Conservation (phyloP, 2,329 filamentous ascomycete species). For the Cadophora malorum region DNA sequence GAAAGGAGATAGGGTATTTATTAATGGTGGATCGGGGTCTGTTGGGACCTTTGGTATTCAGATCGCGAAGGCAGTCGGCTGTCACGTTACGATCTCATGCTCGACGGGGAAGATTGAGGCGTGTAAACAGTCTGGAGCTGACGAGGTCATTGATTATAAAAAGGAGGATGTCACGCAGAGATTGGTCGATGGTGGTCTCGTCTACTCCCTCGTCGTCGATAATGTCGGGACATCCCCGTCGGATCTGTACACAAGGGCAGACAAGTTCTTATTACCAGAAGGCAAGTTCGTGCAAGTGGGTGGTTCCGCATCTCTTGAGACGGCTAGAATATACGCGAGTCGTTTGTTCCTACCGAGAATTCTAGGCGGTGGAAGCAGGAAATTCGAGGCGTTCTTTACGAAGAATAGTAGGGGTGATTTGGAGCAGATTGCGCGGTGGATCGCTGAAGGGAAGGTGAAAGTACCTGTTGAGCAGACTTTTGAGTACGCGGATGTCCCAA, state of each 20-base stretch:
- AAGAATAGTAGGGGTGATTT: slow-evolving; percentile 56
- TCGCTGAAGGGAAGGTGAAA: slow-evolving; percentile 64
- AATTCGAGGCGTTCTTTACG: slow-evolving; percentile 55
- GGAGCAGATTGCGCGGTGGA: slow-evolving; percentile 57
- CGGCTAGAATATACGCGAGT: slow-evolving; percentile 10
- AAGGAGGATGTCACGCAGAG: slow-evolving; percentile 26
- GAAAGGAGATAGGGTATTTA: slow-evolving; percentile 62
- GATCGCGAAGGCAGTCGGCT: slow-evolving; percentile 65
- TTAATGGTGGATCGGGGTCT: slow-evolving; percentile 70
- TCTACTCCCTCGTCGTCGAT: slow-evolving; percentile 37
- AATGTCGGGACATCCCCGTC: slow-evolving; percentile 28
- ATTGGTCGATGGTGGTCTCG: slow-evolving; percentile 22
- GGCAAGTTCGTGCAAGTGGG: slow-evolving; percentile 20
- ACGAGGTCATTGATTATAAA: slow-evolving; percentile 36
- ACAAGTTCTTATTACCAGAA: slow-evolving; percentile 32
- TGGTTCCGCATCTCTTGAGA: slow-evolving; percentile 22
- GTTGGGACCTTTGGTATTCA: slow-evolving; percentile 66
- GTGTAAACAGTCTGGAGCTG: slow-evolving; percentile 62
- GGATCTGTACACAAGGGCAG: slow-evolving; percentile 29
- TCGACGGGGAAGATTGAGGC: slow-evolving; percentile 63
- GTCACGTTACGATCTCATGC: slow-evolving; percentile 63
- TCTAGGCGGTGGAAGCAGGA: slow-evolving; percentile 43
- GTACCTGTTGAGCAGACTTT: slow-evolving; percentile 61
- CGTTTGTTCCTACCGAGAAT: slow-evolving; percentile 27
- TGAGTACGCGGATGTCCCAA: slow-evolving; percentile 60